A percentile compares a stretch with the other conserved stretches of the same genome.
These are phyloP conservation scores for Elsinoe necatrix DNA, from an alignment of 2,329 filamentous ascomycete genomes.

Conservation along the genomic window DNA sequence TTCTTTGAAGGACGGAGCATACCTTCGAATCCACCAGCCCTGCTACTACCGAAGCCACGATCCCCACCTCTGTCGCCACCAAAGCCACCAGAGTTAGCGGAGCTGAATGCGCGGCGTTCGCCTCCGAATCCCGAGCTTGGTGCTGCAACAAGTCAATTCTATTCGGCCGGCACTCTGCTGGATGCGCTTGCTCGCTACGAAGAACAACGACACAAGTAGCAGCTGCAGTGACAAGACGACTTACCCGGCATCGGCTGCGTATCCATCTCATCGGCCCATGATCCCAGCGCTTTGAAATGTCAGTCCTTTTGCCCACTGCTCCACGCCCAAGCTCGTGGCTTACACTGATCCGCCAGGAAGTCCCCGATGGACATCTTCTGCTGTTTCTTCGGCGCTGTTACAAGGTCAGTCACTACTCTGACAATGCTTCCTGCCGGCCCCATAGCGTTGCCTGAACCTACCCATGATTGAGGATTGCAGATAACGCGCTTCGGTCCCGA, in stretches of 20 bases:
- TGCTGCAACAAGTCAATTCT: background rate
- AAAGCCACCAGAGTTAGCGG: slow-evolving; percentile 20
- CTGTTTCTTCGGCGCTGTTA: slow-evolving; percentile 76
- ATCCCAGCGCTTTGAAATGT: slow-evolving; percentile 57
- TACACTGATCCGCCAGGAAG: slow-evolving; percentile 89
- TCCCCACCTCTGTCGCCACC: slow-evolving; percentile 14
- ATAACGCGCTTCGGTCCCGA: slow-evolving; percentile 16
- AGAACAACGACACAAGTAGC: background rate
- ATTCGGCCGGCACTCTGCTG: background rate
- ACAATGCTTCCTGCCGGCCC: background rate
- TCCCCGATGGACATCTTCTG: slow-evolving; percentile 97
- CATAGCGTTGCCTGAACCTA: slow-evolving; percentile 24
- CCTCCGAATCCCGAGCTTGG: slow-evolving; percentile 22
- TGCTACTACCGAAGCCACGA: slow-evolving; percentile 19
- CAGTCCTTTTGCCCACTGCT: slow-evolving; percentile 24
- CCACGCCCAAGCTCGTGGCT: slow-evolving; percentile 31
- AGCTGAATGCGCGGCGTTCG: slow-evolving; percentile 36
- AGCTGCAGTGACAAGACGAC: background rate
- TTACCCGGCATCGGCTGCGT: slow-evolving; percentile 28
- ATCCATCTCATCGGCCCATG: slow-evolving; percentile 99
- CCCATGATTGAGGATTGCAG: slow-evolving; percentile 47
- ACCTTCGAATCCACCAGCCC: slow-evolving; percentile 27
- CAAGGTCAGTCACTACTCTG: slow-evolving; percentile 12
- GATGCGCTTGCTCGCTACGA: background rate
- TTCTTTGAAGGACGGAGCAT: background rate